These are phyloP conservation scores for Paecilomyces sp. DNA, from an alignment of 2,329 filamentous ascomycete genomes.

Conservation along the genomic window DNA sequence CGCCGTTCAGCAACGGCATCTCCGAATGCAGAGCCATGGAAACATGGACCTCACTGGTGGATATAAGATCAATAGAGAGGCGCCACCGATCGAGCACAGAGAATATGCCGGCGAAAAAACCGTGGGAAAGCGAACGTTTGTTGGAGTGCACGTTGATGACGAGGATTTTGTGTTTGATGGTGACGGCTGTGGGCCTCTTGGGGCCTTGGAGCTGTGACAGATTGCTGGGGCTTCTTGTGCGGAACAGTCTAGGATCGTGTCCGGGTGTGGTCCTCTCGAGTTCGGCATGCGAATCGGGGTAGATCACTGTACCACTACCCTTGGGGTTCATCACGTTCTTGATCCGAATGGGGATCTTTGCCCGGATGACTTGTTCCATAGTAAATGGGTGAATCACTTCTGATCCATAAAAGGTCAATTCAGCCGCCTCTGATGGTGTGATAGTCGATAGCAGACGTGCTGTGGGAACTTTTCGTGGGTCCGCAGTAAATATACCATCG, in stretches of 20 bases:
- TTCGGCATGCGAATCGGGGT: slow-evolving; percentile 62
- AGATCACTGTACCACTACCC: slow-evolving; percentile 56
- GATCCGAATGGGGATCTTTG: slow-evolving; percentile 60
- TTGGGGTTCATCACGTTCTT: slow-evolving; percentile 64
- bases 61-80: slow-evolving; percentile 92
- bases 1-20: slow-evolving; percentile 45
- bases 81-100: slow-evolving; percentile 79
- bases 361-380: slow-evolving; percentile 81
- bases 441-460: slow-evolving; percentile 83
- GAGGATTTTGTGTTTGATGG: slow-evolving; percentile 93
- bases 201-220: slow-evolving; percentile 49
- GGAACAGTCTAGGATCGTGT: slow-evolving; percentile 51
- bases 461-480: slow-evolving; percentile 84
- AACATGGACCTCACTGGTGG: slow-evolving; percentile 92
- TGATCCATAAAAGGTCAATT: slow-evolving; percentile 88
- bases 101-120: slow-evolving; percentile 92
- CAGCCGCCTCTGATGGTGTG: slow-evolving; percentile 88
- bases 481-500: slow-evolving; percentile 84
- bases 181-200: slow-evolving; percentile 79
- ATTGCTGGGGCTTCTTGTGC: slow-evolving; percentile 40
- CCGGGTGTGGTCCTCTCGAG: slow-evolving; percentile 44
- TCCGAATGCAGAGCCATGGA: slow-evolving; percentile 93
- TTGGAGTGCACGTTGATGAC: slow-evolving; percentile 98
- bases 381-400: slow-evolving; percentile 98
- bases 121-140: slow-evolving; percentile 90